Percentiles rank a stretch among this genome's conserved stretches.
Conservation (phyloP, 441 rosid species). For the Eutrema salsugineum region DNA sequence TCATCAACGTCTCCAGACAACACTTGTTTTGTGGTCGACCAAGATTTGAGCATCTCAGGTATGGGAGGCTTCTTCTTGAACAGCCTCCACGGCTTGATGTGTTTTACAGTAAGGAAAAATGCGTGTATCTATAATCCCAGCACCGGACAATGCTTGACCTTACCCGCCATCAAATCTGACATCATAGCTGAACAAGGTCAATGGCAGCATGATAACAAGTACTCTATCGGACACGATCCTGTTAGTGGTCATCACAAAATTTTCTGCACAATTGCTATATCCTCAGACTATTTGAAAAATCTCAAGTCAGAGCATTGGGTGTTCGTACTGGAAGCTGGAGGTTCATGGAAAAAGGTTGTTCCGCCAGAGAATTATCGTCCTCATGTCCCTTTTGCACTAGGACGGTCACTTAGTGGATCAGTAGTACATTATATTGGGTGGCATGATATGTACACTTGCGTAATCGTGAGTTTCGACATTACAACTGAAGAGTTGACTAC, state of each 20-base stretch:
- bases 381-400: not conserved
- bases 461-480: not conserved
- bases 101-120: not conserved
- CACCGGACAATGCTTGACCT: not conserved
- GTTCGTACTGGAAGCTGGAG: not conserved
- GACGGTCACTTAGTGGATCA: not conserved
- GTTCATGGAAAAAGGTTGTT: not conserved
- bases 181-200: not conserved
- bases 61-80: not conserved
- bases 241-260: not conserved
- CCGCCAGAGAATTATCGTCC: not conserved
- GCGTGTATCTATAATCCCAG: not conserved
- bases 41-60: not conserved
- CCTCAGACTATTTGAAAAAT: not conserved
- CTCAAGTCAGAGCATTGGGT: not conserved
- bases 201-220: fast-evolving
- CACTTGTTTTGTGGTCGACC: conserved; percentile 4
- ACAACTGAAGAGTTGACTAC: not conserved
- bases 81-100: not conserved
- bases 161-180: not conserved
- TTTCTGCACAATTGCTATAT: not conserved
- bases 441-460: not conserved
- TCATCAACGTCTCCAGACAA: conserved; percentile 5
- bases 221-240: not conserved
- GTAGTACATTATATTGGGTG: not conserved